Percentiles rank a stretch among this genome's conserved stretches.
phyloP scores from a whole-genome alignment of 2,329 filamentous ascomycete species.

The Xylariaceae sp. region DNA sequence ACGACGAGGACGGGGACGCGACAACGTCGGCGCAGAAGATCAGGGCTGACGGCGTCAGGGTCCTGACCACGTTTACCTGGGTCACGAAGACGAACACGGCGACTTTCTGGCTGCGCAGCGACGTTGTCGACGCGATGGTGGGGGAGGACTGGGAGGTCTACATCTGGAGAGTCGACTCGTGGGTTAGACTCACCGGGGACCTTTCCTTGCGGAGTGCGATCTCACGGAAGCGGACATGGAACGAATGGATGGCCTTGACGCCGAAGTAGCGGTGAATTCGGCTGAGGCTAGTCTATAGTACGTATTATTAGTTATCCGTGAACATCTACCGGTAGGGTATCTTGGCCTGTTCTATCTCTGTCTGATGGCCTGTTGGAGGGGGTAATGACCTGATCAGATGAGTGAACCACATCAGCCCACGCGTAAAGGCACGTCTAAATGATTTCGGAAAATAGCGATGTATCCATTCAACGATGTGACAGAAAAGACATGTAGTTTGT shows the following conservation, averaged over 20 bases:
- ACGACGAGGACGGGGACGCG: conserved; percentile 15
- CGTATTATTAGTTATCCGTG: no score
- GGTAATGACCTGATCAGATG: no score
- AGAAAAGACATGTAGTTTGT: no score
- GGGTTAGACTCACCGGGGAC: conserved; percentile 6
- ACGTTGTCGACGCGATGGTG: conserved; percentile 17
- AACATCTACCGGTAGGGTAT: no score
- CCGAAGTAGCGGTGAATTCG: no score
- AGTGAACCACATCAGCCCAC: no score
- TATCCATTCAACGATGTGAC: no score
- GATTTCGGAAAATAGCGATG: no score
- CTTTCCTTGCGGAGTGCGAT: conserved; percentile 1
- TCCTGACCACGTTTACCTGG: conserved; percentile 16
- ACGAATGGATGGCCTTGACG: conserved; percentile 9
- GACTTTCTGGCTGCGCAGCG: conserved; percentile 25
- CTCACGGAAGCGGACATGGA: conserved; percentile 5
- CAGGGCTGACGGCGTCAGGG: conserved; percentile 11
- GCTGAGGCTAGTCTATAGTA: no score
- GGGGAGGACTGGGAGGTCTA: conserved; percentile 17
- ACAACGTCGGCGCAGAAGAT: conserved; percentile 7
- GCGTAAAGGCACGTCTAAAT: no score
- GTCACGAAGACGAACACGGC: conserved; percentile 2
- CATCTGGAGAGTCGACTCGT: conserved; percentile 22
- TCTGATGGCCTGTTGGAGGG: no score
- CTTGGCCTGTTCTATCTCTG: no score